phyloP scores from a whole-genome alignment of 2,329 filamentous ascomycete species.

The Epichloe sibirici region DNA sequence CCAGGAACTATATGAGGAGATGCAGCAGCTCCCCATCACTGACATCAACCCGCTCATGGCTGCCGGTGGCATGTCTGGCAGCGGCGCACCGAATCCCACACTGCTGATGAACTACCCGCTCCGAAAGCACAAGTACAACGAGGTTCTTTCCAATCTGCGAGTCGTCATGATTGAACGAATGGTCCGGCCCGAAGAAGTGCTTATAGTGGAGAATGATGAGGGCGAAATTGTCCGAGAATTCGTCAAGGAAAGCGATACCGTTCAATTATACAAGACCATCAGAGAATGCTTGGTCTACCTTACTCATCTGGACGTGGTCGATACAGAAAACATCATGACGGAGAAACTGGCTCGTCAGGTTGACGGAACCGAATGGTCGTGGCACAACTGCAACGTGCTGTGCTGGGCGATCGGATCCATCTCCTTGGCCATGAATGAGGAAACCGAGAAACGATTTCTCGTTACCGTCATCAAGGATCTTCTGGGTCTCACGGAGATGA shows the following conservation, averaged over 20 bases:
- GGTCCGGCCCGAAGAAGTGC: conserved; percentile 92
- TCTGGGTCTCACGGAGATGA: conserved; percentile 94
- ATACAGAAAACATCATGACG: conserved; percentile 98
- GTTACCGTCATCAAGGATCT: conserved; percentile 99
- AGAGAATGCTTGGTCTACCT: conserved; percentile 94
- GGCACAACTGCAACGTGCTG: conserved; percentile 98
- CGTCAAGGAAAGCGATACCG: conserved; percentile 97
- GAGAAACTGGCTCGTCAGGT: conserved; percentile 95
- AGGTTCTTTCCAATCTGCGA: conserved; percentile 84
- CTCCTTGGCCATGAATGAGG: conserved; percentile 97
- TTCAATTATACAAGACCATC: conserved; percentile 98
- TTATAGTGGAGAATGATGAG: conserved; percentile 99
- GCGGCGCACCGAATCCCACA: conserved; percentile 73
- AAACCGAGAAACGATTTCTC: conserved; percentile 95
- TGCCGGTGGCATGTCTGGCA: conserved; percentile 61
- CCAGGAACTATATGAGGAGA: conserved; percentile 95
- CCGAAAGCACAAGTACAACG: conserved; percentile 94
- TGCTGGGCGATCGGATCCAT: conserved; percentile 99
- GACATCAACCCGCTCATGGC: conserved; percentile 83
- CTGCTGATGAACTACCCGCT: conserved; percentile 84
- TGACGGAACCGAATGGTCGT: conserved; percentile 93
- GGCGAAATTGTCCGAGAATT: conserved; percentile 98
- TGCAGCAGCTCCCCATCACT: conserved; percentile 89
- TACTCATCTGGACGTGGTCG: conserved; percentile 91
- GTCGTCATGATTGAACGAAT: conserved; percentile 99